Evolutionary conservation across 129 eudicot species (phyloP).

Genomic region (Mikania micrantha): DNA sequence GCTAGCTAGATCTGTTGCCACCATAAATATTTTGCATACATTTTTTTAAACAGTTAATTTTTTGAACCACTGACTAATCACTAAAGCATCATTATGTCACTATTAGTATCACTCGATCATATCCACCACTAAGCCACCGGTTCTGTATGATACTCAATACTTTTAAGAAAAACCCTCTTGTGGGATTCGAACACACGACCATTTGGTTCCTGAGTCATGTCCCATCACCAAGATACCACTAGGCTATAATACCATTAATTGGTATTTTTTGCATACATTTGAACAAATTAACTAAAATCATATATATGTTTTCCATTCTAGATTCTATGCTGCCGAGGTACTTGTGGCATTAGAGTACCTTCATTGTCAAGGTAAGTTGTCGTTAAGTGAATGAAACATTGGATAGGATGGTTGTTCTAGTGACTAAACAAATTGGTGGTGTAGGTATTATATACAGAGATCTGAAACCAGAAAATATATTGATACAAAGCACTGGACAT

Average conservation of each 20-base stretch:
- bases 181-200: too few species aligned
- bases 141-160: too few species aligned
- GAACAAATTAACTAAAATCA: not conserved
- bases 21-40: not conserved
- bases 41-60: too few species aligned
- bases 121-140: too few species aligned
- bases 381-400: not conserved
- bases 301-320: constrained; percentile 6
- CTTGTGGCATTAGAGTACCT: constrained; percentile 94
- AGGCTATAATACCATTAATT: too few species aligned
- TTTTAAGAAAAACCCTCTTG: too few species aligned
- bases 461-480: constrained; percentile 93
- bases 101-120: too few species aligned
- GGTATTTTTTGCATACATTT: not conserved
- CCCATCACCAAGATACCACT: too few species aligned
- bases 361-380: constrained; percentile 83
- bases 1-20: not conserved
- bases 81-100: too few species aligned
- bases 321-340: constrained; percentile 97
- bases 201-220: too few species aligned
- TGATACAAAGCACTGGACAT: constrained; percentile 78
- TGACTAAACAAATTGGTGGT: not conserved
- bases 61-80: too few species aligned
- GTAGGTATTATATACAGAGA: constrained; percentile 96
- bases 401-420: not conserved